Evolutionary conservation across 495 filamentous ascomycete species (phyloP).

Genomic region (Penicillium lividum): DNA sequence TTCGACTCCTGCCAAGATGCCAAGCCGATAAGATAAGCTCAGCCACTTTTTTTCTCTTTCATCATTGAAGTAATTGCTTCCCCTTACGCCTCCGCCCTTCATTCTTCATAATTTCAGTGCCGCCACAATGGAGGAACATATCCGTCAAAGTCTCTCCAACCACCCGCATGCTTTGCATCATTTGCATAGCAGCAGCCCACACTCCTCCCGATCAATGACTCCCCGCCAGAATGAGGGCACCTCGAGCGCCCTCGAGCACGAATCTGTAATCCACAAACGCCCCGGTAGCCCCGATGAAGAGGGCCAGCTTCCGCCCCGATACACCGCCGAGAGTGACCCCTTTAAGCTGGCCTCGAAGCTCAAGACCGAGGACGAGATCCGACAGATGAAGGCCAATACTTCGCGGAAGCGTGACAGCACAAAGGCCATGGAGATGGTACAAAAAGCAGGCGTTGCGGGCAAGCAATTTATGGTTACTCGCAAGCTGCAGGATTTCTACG

Average conservation of each 20-base stretch:
- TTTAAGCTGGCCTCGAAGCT: conserved; percentile 76
- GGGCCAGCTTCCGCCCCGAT: conserved; percentile 58
- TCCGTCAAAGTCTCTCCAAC: conserved; percentile 42
- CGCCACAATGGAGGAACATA: conserved; percentile 39
- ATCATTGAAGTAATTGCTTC: not conserved
- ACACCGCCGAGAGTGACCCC: conserved; percentile 70
- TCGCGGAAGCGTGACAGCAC: conserved; percentile 68
- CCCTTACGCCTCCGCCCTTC: conserved; percentile 4
- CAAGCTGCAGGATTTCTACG: conserved; percentile 82
- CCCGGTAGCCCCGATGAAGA: conserved; percentile 61
- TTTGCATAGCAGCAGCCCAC: conserved; percentile 22
- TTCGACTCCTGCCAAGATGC: not conserved
- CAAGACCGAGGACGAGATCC: conserved; percentile 78
- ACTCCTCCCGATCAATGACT: conserved; percentile 24
- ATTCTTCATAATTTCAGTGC: conserved; percentile 2
- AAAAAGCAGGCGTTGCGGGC: conserved; percentile 18
- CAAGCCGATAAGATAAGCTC: conserved; percentile 14
- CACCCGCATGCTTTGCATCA: conserved; percentile 30
- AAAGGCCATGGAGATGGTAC: conserved; percentile 20
- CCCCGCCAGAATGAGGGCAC: conserved; percentile 34
- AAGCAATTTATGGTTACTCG: conserved; percentile 48
- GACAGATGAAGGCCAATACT: conserved; percentile 77
- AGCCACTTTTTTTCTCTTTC: conserved; percentile 6
- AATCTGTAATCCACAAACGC: conserved; percentile 23
- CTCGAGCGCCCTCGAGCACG: conserved; percentile 39